Base-by-base conservation (phyloP, 257 asterid genomes). In the Ophiorrhiza pumila region DNA sequence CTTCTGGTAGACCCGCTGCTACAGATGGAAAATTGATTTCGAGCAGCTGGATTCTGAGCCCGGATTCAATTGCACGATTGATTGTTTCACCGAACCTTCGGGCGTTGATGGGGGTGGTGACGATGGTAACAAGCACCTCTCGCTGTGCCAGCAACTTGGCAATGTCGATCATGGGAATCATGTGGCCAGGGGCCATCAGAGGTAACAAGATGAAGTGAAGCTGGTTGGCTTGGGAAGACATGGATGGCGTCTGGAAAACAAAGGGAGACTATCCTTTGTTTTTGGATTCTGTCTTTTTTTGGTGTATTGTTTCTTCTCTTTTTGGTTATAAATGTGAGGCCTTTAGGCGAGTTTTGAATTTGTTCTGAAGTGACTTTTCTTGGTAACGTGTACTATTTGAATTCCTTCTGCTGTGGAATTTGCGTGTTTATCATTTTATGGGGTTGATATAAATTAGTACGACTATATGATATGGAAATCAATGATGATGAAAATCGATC, bases 151-250 rank as follows among this genome's bases (percentile, higher is more conserved):
- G 80, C 18, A 82, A 23, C 42, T 78, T 77, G 71, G 91, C 91
- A 27, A 82, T 82, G 83, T 86, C 89, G 57, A 82, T 77, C 79
- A 86, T 77, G 60, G 91, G 89, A 37, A 73, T 86, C 80, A 81
- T 84, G 78, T 84, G 91, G 61, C 91, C 91, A 5, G 83, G 91
- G 5, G 87, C 87, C 83, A 84, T 69, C 32, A 83, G 76, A 29
- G 95, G 95, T 9, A 88, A 42, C 34, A 88, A 71, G 8, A 74
- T 82, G 32, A 88, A 81, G 76, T 88, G 69, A n/a, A 39, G 69
- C 0, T 64, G 15, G 68, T 22, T 34, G 27, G 68, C 45, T 62
- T 35, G 50, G 53, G 69, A 64, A 64, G 69, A 64, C 69, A 64
- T 64, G 29, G 69, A 7, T 64, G 69, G n/a, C 22, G 2, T 64